Evolutionary conservation across 2,329 filamentous ascomycete species (phyloP).

Genomic region (Stylonectria norvegica): DNA sequence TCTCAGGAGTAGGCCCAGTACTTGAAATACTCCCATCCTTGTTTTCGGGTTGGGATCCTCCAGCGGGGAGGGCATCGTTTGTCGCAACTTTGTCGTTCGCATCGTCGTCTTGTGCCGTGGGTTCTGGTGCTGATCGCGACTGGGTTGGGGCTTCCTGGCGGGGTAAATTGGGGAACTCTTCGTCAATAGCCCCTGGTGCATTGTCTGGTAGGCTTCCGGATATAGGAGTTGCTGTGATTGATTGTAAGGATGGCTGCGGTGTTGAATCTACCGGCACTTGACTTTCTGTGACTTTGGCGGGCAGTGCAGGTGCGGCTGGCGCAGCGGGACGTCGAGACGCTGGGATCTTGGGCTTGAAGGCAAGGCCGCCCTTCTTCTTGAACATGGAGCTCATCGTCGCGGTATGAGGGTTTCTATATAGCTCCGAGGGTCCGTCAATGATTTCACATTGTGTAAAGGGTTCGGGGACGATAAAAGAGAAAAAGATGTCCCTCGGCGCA

Average conservation of each 20-base stretch:
- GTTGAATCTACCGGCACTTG: conserved; percentile 13
- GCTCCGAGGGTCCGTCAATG: background rate
- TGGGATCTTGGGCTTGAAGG: conserved; percentile 69
- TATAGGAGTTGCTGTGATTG: conserved; percentile 1
- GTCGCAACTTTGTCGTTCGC: conserved; percentile 2
- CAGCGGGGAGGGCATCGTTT: conserved; percentile 1
- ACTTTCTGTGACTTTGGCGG: conserved; percentile 16
- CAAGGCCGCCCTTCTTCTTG: conserved; percentile 60
- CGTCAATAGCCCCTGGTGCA: conserved; percentile 7
- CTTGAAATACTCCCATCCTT: no score
- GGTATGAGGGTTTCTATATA: conserved; percentile 10
- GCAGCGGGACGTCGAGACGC: conserved; percentile 48
- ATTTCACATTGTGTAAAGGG: background rate
- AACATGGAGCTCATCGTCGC: conserved; percentile 62
- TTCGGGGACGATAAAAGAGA: no score
- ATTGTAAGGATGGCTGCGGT: conserved; percentile 8
- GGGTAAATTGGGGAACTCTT: conserved; percentile 11
- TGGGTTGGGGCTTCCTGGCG: conserved; percentile 22
- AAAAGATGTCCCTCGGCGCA: conserved; percentile 16
- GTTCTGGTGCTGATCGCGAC: conserved; percentile 18
- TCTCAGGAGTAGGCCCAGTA: no score
- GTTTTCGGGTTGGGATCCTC: no score
- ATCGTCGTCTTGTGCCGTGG: conserved; percentile 11
- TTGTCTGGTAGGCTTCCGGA: conserved; percentile 2
- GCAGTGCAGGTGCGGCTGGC: conserved; percentile 30